phyloP scores from a whole-genome alignment of 2,329 filamentous ascomycete species.

The Venturia oleaginea region DNA sequence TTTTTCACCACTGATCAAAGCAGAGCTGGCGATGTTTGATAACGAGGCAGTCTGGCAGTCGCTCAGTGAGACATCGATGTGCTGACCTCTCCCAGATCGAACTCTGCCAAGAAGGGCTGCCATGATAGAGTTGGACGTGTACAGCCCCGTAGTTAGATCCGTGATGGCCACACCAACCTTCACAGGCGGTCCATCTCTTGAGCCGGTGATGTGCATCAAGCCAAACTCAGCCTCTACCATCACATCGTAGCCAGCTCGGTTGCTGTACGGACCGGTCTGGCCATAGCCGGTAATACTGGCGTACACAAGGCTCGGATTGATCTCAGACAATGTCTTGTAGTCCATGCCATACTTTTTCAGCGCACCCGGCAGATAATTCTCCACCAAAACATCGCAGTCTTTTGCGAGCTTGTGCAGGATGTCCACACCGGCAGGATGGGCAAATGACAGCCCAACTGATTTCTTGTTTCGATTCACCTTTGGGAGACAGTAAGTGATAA shows the following conservation, averaged over 20 bases:
- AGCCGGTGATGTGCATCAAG: slow-evolving; percentile 95
- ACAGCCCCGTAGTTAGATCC: slow-evolving; percentile 88
- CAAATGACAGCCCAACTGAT: slow-evolving; percentile 84
- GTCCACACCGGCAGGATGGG: slow-evolving; percentile 70
- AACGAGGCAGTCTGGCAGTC: slow-evolving; percentile 93
- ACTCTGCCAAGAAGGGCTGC: slow-evolving; percentile 73
- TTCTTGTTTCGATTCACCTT: slow-evolving; percentile 97
- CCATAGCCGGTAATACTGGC: slow-evolving; percentile 96
- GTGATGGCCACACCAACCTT: slow-evolving; percentile 98
- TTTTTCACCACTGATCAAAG: slow-evolving; percentile 75
- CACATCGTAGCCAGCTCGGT: slow-evolving; percentile 90
- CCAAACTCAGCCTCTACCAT: slow-evolving; percentile 99
- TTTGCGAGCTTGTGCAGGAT: slow-evolving; percentile 79
- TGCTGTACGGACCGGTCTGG: slow-evolving; percentile 83
- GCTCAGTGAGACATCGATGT: slow-evolving; percentile 83
- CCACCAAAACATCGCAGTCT: slow-evolving; percentile 85
- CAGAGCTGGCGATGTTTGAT: slow-evolving; percentile 91
- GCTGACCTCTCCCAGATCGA: slow-evolving; percentile 72
- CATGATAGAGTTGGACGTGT: slow-evolving; percentile 93
- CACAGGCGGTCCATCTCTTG: slow-evolving; percentile 78
- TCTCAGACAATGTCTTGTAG: slow-evolving; percentile 66
- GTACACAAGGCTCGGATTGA: slow-evolving; percentile 85
- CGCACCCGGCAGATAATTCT: slow-evolving; percentile 89
- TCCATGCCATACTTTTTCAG: slow-evolving; percentile 88
- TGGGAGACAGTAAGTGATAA: slow-evolving; percentile 15